Conservation (phyloP, 2,329 filamentous ascomycete genomes). For the Phialophora verrucosa region DNA sequence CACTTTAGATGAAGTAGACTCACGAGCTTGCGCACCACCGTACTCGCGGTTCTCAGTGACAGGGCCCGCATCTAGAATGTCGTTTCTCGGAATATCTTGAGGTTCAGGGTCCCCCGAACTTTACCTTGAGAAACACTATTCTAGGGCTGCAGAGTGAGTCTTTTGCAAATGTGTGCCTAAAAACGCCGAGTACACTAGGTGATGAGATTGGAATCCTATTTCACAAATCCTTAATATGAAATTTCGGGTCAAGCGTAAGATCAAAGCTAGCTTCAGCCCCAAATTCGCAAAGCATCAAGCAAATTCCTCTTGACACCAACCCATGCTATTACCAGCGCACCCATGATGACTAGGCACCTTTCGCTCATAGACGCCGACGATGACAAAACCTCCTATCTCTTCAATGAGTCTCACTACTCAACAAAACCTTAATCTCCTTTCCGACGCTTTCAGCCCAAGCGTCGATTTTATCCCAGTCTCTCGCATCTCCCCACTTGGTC, state of each 20-base stretch:
- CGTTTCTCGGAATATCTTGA: not conserved
- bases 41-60: not conserved
- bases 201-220: not conserved
- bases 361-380: not conserved
- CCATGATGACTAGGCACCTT: not conserved
- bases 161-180: not conserved
- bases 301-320: not conserved
- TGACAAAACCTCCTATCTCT: not conserved
- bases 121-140: not conserved
- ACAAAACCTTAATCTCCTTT: not conserved
- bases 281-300: too few species aligned
- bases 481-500: not conserved
- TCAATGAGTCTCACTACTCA: not conserved
- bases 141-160: not conserved
- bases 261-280: too few species aligned
- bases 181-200: not conserved
- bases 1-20: not conserved
- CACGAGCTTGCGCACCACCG: not conserved
- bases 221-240: not conserved
- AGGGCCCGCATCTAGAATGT: not conserved
- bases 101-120: not conserved
- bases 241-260: too few species aligned
- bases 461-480: constrained; percentile 10
- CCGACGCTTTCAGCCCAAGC: not conserved
- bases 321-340: not conserved